A percentile compares a stretch with the other conserved stretches of the same genome.
Evolutionary conservation across 2,329 filamentous ascomycete species (phyloP).

Genomic region (Verticillium zaregamsianum): DNA sequence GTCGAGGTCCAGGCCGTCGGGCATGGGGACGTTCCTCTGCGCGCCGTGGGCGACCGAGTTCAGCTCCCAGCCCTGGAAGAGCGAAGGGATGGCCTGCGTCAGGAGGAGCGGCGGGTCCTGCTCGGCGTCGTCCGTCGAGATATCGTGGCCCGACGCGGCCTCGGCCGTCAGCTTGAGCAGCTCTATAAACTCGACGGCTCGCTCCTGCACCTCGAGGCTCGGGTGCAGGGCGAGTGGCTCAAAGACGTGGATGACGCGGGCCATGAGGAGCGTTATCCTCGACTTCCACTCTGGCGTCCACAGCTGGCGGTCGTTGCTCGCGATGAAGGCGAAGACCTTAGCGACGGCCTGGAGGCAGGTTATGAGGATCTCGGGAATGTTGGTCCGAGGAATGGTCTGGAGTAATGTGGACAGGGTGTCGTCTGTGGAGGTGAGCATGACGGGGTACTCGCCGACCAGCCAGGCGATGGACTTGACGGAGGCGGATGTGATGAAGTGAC

Average conservation of each 20-base stretch:
- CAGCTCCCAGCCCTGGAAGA: constrained; percentile 83
- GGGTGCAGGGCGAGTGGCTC: constrained; percentile 79
- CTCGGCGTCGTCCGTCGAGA: constrained; percentile 45
- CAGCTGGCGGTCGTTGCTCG: constrained; percentile 56
- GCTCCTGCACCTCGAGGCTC: constrained; percentile 89
- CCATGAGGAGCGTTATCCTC: constrained; percentile 71
- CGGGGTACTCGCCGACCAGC: constrained; percentile 84
- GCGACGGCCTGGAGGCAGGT: constrained; percentile 79
- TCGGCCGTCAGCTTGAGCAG: constrained; percentile 83
- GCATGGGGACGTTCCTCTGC: constrained; percentile 80
- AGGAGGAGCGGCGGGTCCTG: constrained; percentile 77
- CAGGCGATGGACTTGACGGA: constrained; percentile 75
- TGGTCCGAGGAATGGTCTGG: constrained; percentile 55
- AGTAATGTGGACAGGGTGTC: constrained; percentile 71
- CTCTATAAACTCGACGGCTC: constrained; percentile 88
- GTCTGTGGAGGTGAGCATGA: constrained; percentile 65
- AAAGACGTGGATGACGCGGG: constrained; percentile 75
- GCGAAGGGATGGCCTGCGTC: constrained; percentile 82
- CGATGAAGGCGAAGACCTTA: constrained; percentile 76
- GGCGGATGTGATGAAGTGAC: constrained; percentile 55
- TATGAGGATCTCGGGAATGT: constrained; percentile 64
- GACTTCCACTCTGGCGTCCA: constrained; percentile 76
- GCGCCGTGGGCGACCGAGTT: constrained; percentile 85
- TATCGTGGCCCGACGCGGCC: constrained; percentile 64
- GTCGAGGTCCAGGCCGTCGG: constrained; percentile 72